These are phyloP conservation scores for Cryptococcus wingfieldii DNA, from an alignment of 1,284 basidiomycete genomes.

Conservation along the genomic window DNA sequence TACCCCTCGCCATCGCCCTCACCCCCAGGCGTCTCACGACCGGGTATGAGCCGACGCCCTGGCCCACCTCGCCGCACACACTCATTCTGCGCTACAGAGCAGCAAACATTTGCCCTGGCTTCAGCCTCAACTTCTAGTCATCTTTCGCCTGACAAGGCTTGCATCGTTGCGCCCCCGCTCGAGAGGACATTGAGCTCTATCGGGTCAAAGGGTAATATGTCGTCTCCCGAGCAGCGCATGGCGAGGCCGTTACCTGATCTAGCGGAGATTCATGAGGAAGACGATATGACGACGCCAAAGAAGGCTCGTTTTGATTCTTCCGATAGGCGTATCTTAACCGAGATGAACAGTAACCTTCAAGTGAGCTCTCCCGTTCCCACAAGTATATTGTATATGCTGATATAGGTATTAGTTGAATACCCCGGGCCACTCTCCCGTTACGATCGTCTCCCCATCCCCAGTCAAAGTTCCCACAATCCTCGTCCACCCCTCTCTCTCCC, in stretches of 20 bases:
- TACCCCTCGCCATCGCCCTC: conserved; percentile 6
- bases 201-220: conserved; percentile 12
- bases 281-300: not conserved
- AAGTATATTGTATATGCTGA: not conserved
- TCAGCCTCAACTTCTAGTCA: conserved; percentile 12
- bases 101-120: conserved; percentile 15
- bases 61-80: conserved; percentile 11
- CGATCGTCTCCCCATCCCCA: not conserved
- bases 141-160: conserved; percentile 13
- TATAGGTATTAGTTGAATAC: not conserved
- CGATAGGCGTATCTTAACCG: not conserved
- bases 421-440: not conserved
- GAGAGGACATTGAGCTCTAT: conserved; percentile 19
- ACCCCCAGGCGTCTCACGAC: not conserved
- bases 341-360: not conserved
- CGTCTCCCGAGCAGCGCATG: conserved; percentile 14
- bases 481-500: conserved; percentile 10
- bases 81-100: conserved; percentile 16
- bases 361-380: not conserved
- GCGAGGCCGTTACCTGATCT: conserved; percentile 4
- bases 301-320: not conserved
- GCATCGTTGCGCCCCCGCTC: conserved; percentile 15
- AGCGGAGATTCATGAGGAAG: not conserved
- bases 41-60: conserved; percentile 5
- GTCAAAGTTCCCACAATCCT: conserved; percentile 10